phyloP scores from a whole-genome alignment of 176 grass and related monocot species.

The Lolium perenne region DNA sequence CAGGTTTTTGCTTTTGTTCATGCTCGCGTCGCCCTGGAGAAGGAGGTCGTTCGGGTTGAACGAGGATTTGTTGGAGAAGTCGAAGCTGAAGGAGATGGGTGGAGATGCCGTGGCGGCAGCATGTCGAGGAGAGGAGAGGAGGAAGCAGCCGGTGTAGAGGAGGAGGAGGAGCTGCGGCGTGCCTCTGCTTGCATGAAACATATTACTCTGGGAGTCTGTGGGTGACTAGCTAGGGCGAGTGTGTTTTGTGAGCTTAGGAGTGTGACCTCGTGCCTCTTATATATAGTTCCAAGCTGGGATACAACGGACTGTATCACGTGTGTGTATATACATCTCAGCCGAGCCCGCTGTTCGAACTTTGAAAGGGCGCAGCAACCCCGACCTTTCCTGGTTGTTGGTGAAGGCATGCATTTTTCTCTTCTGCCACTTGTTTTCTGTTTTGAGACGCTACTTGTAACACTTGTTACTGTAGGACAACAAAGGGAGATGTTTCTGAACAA shows the following conservation, averaged over 20 bases:
- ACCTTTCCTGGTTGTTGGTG: too few species aligned
- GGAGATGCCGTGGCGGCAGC: not conserved
- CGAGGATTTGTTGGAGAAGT: not conserved
- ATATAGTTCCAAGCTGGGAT: too few species aligned
- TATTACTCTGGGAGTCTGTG: not conserved
- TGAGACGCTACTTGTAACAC: too few species aligned
- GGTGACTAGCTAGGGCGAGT: not conserved
- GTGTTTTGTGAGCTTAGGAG: not conserved
- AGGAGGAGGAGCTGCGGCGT: not conserved
- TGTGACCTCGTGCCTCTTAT: not conserved
- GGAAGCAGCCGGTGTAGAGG: not conserved
- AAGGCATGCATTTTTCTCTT: too few species aligned
- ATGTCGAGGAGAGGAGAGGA: not conserved
- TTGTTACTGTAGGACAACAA: too few species aligned
- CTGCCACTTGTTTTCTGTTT: too few species aligned
- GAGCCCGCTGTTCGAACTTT: too few species aligned
- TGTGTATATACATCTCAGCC: too few species aligned
- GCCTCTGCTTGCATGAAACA: not conserved
- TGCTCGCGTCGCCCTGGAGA: not conserved
- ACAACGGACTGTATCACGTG: too few species aligned
- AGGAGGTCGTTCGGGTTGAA: not conserved
- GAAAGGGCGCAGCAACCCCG: too few species aligned
- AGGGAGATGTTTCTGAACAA: too few species aligned
- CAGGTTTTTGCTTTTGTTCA: not conserved
- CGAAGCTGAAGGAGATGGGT: slow-evolving; percentile 12